phyloP scores from a whole-genome alignment of 2,329 filamentous ascomycete genomes.

The Alternaria ethzedia region DNA sequence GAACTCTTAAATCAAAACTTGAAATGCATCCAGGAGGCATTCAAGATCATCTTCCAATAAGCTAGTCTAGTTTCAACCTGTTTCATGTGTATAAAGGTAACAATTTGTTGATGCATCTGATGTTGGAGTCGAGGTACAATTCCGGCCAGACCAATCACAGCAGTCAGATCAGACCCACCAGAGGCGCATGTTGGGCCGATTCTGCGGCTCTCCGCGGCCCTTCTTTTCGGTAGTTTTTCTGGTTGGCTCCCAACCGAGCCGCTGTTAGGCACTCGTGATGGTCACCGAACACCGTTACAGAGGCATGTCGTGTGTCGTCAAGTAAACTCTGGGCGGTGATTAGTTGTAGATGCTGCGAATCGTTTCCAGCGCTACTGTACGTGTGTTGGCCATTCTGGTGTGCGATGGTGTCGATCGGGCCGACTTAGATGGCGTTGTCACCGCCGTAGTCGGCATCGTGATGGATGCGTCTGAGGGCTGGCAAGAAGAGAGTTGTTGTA shows the following conservation, averaged over 20 bases:
- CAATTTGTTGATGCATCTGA: neutral
- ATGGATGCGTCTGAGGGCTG: neutral
- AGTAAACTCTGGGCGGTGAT: no score
- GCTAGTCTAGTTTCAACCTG: neutral
- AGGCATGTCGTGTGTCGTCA: neutral
- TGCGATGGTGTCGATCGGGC: neutral
- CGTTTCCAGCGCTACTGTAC: neutral
- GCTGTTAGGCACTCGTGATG: neutral
- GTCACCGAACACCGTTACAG: neutral
- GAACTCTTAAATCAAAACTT: neutral
- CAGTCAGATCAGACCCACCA: neutral
- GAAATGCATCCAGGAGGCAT: no score
- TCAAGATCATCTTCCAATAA: no score
- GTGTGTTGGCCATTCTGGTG: neutral
- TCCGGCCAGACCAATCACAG: neutral
- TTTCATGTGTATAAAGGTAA: neutral
- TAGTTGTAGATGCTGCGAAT: neutral
- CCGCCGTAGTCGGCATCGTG: neutral
- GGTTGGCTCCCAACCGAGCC: constrained; percentile 18
- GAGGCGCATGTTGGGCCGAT: neutral
- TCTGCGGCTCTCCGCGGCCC: constrained; percentile 13
- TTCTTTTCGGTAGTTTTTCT: constrained; percentile 5
- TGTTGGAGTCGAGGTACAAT: neutral
- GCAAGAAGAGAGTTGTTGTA: neutral
- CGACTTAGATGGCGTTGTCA: neutral